Percentiles rank a stretch among this genome's conserved stretches.
phyloP scores from a whole-genome alignment of 2,329 filamentous ascomycete species.

The Diaporthe nobilis region DNA sequence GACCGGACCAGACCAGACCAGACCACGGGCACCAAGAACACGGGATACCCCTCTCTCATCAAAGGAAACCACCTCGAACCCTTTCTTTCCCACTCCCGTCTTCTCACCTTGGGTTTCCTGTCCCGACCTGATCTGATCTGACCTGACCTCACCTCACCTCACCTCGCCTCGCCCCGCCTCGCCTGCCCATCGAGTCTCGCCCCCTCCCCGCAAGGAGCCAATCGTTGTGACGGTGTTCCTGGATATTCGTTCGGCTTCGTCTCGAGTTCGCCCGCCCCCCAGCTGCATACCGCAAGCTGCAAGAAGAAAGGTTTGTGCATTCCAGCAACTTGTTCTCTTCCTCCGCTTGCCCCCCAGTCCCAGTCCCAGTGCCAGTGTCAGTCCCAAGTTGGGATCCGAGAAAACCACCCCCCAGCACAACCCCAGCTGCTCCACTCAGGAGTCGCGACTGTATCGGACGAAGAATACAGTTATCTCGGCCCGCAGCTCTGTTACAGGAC shows the following conservation, averaged over 20 bases:
- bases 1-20: conserved; percentile 18
- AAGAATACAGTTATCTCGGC: conserved; percentile 35
- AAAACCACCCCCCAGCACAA: not conserved
- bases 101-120: not conserved
- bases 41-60: conserved; percentile 28
- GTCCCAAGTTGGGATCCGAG: not conserved
- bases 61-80: not conserved
- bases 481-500: conserved; percentile 37
- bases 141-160: not conserved
- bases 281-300: not conserved
- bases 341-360: not conserved
- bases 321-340: not conserved
- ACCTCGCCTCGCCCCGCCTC: not conserved
- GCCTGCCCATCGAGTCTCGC: not conserved
- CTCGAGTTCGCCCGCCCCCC: not conserved
- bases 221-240: conserved; percentile 1
- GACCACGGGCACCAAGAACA: conserved; percentile 9
- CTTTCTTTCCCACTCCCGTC: not conserved
- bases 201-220: not conserved
- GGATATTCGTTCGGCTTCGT: not conserved
- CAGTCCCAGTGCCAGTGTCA: not conserved
- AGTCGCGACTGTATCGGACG: conserved; percentile 33
- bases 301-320: conserved; percentile 4
- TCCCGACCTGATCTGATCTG: not conserved
- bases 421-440: conserved; percentile 28